Evolutionary conservation across 139 green algal species (phyloP).

Genomic region (Chlorella sp.): DNA sequence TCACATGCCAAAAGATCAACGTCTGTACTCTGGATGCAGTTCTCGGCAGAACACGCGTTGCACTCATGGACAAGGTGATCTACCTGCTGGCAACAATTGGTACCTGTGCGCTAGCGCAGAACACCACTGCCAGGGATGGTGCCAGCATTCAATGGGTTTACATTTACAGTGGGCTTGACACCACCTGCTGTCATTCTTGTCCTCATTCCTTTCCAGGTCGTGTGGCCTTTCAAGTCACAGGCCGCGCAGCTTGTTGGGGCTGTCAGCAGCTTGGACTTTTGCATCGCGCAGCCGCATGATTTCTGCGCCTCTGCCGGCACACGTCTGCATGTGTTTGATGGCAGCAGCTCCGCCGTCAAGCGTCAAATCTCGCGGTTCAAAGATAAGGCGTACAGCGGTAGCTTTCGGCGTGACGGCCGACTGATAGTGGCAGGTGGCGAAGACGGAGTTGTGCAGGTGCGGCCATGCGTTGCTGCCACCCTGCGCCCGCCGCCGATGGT

Average conservation of each 20-base stretch:
- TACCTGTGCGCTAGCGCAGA: too few species aligned
- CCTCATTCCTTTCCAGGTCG: too few species aligned
- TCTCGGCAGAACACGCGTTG: too few species aligned
- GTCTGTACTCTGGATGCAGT: too few species aligned
- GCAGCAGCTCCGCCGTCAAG: constrained; percentile 40
- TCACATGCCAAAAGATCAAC: too few species aligned
- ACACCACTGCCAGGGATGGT: too few species aligned
- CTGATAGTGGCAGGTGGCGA: constrained; percentile 89
- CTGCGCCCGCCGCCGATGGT: background rate
- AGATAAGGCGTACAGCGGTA: constrained; percentile 87
- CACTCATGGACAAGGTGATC: too few species aligned
- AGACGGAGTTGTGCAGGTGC: constrained; percentile 85
- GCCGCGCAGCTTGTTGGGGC: constrained; percentile 69
- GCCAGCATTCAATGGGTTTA: too few species aligned
- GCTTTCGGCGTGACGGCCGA: constrained; percentile 81
- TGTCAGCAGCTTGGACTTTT: constrained; percentile 88
- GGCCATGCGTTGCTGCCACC: background rate
- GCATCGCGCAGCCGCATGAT: constrained; percentile 68
- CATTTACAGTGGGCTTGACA: too few species aligned
- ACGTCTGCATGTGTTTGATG: constrained; percentile 83
- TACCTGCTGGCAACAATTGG: too few species aligned
- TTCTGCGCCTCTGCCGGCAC: constrained; percentile 18
- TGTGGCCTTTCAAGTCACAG: background rate
- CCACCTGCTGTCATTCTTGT: too few species aligned
- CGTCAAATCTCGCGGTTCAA: constrained; percentile 86